phyloP scores from a whole-genome alignment of 2,329 filamentous ascomycete genomes.

The Apiospora hydei region DNA sequence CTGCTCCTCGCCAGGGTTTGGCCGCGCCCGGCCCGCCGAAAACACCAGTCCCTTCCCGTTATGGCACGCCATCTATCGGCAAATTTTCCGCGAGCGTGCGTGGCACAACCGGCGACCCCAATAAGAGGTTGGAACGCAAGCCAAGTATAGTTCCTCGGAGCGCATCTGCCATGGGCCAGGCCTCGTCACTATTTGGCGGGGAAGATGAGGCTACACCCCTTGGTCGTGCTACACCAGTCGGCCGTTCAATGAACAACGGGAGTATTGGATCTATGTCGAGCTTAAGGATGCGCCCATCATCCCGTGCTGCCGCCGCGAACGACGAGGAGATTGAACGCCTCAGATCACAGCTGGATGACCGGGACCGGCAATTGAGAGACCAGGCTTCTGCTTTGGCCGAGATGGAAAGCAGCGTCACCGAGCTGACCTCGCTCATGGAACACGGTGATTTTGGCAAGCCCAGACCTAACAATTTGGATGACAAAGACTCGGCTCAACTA shows the following conservation, averaged over 20 bases:
- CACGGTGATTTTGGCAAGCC: slow-evolving; percentile 54
- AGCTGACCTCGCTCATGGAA: slow-evolving; percentile 71
- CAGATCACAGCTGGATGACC: slow-evolving; percentile 77
- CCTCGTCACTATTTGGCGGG: slow-evolving; percentile 46
- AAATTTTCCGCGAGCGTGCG: slow-evolving; percentile 71
- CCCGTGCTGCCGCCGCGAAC: slow-evolving; percentile 55
- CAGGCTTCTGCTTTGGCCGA: slow-evolving; percentile 83
- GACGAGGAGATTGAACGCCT: slow-evolving; percentile 80
- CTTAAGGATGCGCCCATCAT: slow-evolving; percentile 61
- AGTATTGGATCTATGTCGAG: slow-evolving; percentile 63
- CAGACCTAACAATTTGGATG: slow-evolving; percentile 61
- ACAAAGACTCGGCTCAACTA: slow-evolving; percentile 78
- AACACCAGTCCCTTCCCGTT: slow-evolving; percentile 57
- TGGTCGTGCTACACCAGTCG: slow-evolving; percentile 55
- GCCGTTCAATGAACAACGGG: slow-evolving; percentile 56
- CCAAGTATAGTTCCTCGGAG: slow-evolving; percentile 64
- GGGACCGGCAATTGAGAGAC: slow-evolving; percentile 87
- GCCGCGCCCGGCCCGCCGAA: slow-evolving; percentile 58
- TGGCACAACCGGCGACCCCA: slow-evolving; percentile 67
- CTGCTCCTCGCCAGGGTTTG: slow-evolving; percentile 63
- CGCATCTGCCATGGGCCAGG: slow-evolving; percentile 63
- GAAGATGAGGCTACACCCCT: slow-evolving; percentile 66
- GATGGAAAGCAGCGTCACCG: slow-evolving; percentile 71
- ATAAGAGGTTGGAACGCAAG: slow-evolving; percentile 61
- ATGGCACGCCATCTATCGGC: slow-evolving; percentile 67